phyloP scores from a whole-genome alignment of 192 early-diverging fungal genomes.

The Backusella morwellensis region DNA sequence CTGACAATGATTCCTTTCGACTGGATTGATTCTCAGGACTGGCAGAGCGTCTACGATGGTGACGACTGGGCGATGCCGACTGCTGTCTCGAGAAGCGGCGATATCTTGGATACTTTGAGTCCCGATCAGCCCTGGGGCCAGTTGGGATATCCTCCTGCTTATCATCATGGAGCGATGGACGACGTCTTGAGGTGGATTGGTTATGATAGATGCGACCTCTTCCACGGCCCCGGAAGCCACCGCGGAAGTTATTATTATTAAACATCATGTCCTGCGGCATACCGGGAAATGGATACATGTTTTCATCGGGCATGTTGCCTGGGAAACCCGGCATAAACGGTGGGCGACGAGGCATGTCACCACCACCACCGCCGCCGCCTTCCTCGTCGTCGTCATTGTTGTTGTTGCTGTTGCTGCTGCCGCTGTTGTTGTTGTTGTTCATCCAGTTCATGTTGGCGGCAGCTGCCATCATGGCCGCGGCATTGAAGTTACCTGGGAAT shows the following conservation, averaged over 20 bases:
- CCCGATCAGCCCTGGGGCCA: slow-evolving; percentile 24
- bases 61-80: slow-evolving; percentile 16
- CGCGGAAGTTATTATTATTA: slow-evolving; percentile 9
- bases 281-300: slow-evolving; percentile 1
- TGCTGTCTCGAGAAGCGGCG: slow-evolving; percentile 7
- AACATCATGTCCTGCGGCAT: slow-evolving; percentile 22
- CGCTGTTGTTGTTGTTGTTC: slow-evolving; percentile 1
- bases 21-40: not conserved
- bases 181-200: slow-evolving; percentile 1
- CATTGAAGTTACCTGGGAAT: not conserved
- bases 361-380: too few species aligned
- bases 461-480: slow-evolving; percentile 17
- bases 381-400: not conserved
- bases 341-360: slow-evolving; percentile 5
- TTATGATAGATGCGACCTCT: slow-evolving; percentile 14
- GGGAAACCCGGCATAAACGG: slow-evolving; percentile 9
- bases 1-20: not conserved
- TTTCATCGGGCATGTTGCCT: not conserved
- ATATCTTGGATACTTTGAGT: not conserved
- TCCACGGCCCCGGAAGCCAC: slow-evolving; percentile 6
- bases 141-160: slow-evolving; percentile 17
- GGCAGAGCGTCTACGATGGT: not conserved
- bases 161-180: not conserved
- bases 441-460: slow-evolving; percentile 29
- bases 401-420: too few species aligned